Percentiles rank a stretch among this genome's conserved stretches.
Evolutionary conservation across 75 land plant genomes (phyloP).

Genomic region (Selaginella tamariscina): DNA sequence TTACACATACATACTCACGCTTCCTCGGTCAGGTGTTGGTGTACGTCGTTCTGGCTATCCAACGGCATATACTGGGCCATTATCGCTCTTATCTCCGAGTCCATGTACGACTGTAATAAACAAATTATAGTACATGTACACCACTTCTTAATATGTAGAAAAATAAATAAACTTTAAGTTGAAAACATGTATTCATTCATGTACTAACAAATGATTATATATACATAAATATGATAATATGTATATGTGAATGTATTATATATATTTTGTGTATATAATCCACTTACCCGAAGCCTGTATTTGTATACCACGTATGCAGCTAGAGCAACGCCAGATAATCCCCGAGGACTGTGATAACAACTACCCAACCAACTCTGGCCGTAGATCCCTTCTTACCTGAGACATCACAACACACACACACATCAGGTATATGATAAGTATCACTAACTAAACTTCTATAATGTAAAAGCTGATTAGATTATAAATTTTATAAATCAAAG

Average conservation of each 20-base stretch:
- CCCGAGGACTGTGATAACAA: constrained; percentile 49
- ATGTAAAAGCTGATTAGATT: too few species aligned
- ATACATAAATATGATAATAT: too few species aligned
- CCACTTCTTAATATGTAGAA: too few species aligned
- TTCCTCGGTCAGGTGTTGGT: constrained; percentile 29
- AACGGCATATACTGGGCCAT: constrained; percentile 97
- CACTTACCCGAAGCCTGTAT: constrained; percentile 1
- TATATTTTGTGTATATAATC: too few species aligned
- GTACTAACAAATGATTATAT: too few species aligned
- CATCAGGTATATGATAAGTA: background rate
- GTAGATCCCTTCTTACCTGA: constrained; percentile 43
- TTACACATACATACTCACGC: too few species aligned
- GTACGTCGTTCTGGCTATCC: constrained; percentile 52
- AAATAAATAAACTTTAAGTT: too few species aligned
- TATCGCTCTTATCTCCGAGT: constrained; percentile 88
- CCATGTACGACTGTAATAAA: constrained; percentile 79
- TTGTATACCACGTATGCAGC: constrained; percentile 30
- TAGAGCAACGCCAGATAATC: constrained; percentile 38
- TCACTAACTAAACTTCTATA: too few species aligned
- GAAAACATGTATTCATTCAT: too few species aligned
- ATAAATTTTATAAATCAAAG: too few species aligned
- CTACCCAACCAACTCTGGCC: constrained; percentile 46
- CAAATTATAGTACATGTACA: too few species aligned
- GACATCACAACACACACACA: background rate
- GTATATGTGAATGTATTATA: too few species aligned